These are phyloP conservation scores for Lachancea mirantina DNA, from an alignment of 805 yeast species.

Conservation along the genomic window DNA sequence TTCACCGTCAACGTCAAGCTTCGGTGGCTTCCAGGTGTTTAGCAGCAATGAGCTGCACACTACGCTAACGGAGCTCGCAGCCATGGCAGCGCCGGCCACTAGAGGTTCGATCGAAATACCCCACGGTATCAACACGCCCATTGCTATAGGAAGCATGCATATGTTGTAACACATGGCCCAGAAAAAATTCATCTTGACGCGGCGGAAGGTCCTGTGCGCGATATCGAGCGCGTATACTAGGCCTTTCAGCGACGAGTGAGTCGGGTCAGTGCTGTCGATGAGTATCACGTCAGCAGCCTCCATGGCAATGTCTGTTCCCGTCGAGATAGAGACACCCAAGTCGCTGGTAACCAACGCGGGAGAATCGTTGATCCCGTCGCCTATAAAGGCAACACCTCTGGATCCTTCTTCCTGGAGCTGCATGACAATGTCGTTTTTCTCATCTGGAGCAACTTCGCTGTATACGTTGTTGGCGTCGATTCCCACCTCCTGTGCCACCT, in stretches of 20 bases:
- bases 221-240: constrained; percentile 59
- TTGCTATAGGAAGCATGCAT: constrained; percentile 86
- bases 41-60: constrained; percentile 70
- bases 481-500: constrained; percentile 61
- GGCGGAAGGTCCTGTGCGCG: constrained; percentile 58
- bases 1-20: constrained; percentile 1
- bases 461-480: constrained; percentile 57
- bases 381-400: constrained; percentile 71
- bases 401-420: constrained; percentile 41
- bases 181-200: constrained; percentile 73
- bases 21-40: constrained; percentile 51
- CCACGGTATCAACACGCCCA: constrained; percentile 82
- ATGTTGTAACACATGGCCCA: constrained; percentile 85
- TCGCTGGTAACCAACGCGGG: constrained; percentile 89
- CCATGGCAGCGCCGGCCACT: constrained; percentile 90
- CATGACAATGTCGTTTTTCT: constrained; percentile 62
- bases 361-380: constrained; percentile 97
- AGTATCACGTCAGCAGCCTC: constrained; percentile 94
- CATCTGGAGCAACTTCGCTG: constrained; percentile 70
- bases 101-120: constrained; percentile 76
- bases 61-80: constrained; percentile 84
- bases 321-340: constrained; percentile 82
- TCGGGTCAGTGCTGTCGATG: constrained; percentile 35
- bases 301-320: constrained; percentile 93
- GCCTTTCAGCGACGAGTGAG: constrained; percentile 35